A percentile compares a stretch with the other conserved stretches of the same genome.
These are phyloP conservation scores for Chlamydomonas urium DNA, from an alignment of 139 green algal genomes.

Conservation along the genomic window DNA sequence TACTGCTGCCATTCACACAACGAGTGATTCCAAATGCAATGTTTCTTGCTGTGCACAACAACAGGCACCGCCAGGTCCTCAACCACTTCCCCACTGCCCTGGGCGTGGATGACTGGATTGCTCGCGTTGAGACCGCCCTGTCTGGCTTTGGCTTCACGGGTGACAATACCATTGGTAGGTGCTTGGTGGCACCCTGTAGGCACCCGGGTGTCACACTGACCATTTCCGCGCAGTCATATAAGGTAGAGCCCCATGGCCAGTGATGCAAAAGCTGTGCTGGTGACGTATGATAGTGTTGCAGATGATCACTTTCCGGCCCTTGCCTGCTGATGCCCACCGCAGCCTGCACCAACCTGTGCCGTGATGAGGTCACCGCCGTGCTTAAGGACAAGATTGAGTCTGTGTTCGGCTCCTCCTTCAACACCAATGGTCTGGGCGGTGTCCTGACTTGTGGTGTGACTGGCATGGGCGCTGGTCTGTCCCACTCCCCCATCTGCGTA, in stretches of 20 bases:
- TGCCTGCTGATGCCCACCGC: too few species aligned
- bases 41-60: too few species aligned
- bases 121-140: too few species aligned
- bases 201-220: too few species aligned
- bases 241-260: too few species aligned
- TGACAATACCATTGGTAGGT: constrained; percentile 41
- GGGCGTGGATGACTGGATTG: too few species aligned
- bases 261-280: background rate
- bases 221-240: constrained; percentile 47
- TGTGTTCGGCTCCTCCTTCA: constrained; percentile 73
- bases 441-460: constrained; percentile 81
- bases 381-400: constrained; percentile 76
- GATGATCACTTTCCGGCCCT: background rate
- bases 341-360: constrained; percentile 83
- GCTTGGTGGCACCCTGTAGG: constrained; percentile 49
- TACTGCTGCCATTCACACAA: too few species aligned
- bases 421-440: constrained; percentile 78
- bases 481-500: constrained; percentile 41
- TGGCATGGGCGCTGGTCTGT: constrained; percentile 56
- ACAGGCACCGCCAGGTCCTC: constrained; percentile 20
- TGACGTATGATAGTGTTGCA: too few species aligned
- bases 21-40: too few species aligned
- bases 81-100: constrained; percentile 64
- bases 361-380: constrained; percentile 76
- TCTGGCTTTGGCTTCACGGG: constrained; percentile 66